Percentiles rank a stretch among this genome's conserved stretches.
Evolutionary conservation across 139 green algal species (phyloP).

Genomic region (Micromonas commoda): DNA sequence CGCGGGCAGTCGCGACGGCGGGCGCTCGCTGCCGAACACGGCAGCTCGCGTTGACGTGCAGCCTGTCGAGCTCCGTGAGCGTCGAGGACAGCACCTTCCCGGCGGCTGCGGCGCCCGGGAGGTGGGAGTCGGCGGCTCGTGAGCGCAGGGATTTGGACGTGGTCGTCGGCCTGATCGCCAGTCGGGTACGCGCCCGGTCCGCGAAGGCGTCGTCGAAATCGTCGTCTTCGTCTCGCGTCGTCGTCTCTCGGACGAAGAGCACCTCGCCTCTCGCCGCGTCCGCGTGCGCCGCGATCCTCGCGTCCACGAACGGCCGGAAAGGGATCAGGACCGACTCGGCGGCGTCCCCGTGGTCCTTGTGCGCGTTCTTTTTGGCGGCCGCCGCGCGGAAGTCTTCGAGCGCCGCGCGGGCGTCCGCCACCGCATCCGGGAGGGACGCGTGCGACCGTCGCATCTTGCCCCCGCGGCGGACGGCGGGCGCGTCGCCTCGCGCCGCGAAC

Average conservation of each 20-base stretch:
- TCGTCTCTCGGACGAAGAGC: background rate
- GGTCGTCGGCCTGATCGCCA: background rate
- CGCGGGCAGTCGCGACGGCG: background rate
- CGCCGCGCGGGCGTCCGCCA: background rate
- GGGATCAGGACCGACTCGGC: slow-evolving; percentile 1
- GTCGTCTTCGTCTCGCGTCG: background rate
- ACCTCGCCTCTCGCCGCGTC: background rate
- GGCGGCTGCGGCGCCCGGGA: background rate
- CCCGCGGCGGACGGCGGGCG: no score
- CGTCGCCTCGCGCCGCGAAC: no score
- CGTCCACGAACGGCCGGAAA: background rate
- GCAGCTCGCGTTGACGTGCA: slow-evolving; percentile 28
- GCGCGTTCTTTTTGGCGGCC: background rate
- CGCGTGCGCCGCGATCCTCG: background rate
- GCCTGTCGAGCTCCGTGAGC: slow-evolving; percentile 13
- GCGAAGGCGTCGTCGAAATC: background rate
- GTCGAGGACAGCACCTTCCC: background rate
- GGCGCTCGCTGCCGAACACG: slow-evolving; percentile 4
- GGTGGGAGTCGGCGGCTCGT: background rate
- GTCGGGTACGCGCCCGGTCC: background rate
- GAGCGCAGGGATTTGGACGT: background rate
- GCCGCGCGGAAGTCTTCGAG: background rate
- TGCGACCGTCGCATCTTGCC: no score
- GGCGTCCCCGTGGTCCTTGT: background rate
- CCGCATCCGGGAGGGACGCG: background rate